These are phyloP conservation scores for Eimeria maxima DNA, from an alignment of 169 alveolate genomes.

Conservation along the genomic window DNA sequence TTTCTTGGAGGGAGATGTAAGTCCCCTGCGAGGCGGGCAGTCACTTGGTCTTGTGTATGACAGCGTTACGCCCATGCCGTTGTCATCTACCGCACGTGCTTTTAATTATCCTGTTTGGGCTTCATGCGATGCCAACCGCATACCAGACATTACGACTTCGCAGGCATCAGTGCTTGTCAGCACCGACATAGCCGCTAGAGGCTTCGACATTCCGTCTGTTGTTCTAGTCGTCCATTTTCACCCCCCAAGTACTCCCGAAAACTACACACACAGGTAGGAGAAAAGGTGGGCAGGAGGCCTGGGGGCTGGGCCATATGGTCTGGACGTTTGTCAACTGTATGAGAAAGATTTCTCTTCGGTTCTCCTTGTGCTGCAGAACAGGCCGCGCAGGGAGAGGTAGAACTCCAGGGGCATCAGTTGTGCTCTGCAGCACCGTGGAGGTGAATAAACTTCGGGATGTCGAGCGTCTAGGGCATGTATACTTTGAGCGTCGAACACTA, in stretches of 20 bases:
- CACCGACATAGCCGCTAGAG: constrained; percentile 99
- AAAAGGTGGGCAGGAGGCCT: background rate
- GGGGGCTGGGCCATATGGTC: too few relatives aligned
- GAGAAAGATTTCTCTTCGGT: background rate
- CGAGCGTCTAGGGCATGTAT: constrained; percentile 13
- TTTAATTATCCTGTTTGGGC: background rate
- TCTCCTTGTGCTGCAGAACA: constrained; percentile 49
- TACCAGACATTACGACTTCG: background rate
- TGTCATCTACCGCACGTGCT: background rate
- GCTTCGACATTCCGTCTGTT: constrained; percentile 96
- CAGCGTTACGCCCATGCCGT: background rate
- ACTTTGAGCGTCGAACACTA: constrained; percentile 66
- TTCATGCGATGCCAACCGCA: background rate
- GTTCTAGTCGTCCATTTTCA: constrained; percentile 95
- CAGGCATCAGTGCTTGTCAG: constrained; percentile 93
- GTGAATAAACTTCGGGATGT: constrained; percentile 45
- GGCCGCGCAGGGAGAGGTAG: constrained; percentile 76
- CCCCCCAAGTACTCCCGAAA: constrained; percentile 72
- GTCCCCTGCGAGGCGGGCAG: background rate
- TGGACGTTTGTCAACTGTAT: background rate
- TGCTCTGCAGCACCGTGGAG: constrained; percentile 61
- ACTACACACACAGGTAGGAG: constrained; percentile 72
- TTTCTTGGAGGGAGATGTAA: constrained; percentile 57
- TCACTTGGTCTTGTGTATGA: background rate
- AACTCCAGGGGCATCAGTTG: constrained; percentile 51